Evolutionary conservation across 768 basidiomycete species (phyloP).

Genomic region (Kwoniella botswanensis): DNA sequence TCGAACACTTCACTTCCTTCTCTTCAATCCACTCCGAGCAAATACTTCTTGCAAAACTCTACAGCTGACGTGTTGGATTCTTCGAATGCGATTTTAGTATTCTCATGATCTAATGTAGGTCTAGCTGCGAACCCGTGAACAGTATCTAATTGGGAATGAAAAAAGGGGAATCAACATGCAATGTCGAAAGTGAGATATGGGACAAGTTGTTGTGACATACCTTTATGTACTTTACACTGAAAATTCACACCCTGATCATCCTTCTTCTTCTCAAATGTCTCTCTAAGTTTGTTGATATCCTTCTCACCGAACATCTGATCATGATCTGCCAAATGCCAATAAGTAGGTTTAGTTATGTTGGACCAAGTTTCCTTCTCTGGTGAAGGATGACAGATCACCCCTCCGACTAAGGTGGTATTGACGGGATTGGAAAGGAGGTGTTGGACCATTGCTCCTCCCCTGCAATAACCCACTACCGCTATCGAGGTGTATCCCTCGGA

Average conservation of each 20-base stretch:
- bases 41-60: slow-evolving; percentile 62
- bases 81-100: slow-evolving; percentile 66
- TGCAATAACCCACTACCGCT: slow-evolving; percentile 42
- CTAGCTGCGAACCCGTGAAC: slow-evolving; percentile 70
- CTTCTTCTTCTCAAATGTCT: slow-evolving; percentile 29
- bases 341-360: slow-evolving; percentile 27
- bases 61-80: slow-evolving; percentile 63
- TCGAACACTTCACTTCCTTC: too few relatives aligned
- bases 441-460: slow-evolving; percentile 40
- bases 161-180: neutral
- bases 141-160: slow-evolving; percentile 57
- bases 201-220: slow-evolving; percentile 18
- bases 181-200: too few relatives aligned
- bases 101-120: slow-evolving; percentile 64
- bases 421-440: slow-evolving; percentile 27
- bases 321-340: slow-evolving; percentile 38
- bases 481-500: slow-evolving; percentile 38
- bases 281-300: slow-evolving; percentile 31
- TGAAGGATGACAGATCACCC: slow-evolving; percentile 41
- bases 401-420: slow-evolving; percentile 19
- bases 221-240: slow-evolving; percentile 27
- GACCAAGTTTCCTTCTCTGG: slow-evolving; percentile 24
- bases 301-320: slow-evolving; percentile 37
- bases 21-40: slow-evolving; percentile 25
- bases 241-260: slow-evolving; percentile 21